Evolutionary conservation across 306 rosid genomes (phyloP).

Genomic region (Castanospermum australe): DNA sequence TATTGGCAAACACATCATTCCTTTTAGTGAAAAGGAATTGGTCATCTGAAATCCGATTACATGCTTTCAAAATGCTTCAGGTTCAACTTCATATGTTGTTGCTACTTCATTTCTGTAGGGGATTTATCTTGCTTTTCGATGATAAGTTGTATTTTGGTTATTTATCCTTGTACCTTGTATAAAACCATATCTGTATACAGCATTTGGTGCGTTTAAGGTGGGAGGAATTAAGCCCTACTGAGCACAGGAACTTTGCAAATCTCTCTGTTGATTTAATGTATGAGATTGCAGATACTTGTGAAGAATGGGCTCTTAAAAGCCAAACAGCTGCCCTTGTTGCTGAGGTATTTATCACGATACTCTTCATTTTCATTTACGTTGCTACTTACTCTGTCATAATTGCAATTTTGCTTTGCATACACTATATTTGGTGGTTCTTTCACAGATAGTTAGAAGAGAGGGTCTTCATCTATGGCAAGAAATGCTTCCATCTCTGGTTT

Average conservation of each 20-base stretch:
- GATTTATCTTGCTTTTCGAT: not conserved
- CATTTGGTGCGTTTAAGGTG: slow-evolving; percentile 94
- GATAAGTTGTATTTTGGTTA: not conserved
- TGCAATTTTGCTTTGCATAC: slow-evolving; percentile 14
- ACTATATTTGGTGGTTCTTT: slow-evolving; percentile 24
- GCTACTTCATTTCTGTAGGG: slow-evolving; percentile 10
- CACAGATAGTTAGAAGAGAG: slow-evolving; percentile 89
- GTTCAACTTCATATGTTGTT: slow-evolving; percentile 41
- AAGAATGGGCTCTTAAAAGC: slow-evolving; percentile 96
- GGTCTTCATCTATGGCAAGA: slow-evolving; percentile 80
- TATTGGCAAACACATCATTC: slow-evolving; percentile 74
- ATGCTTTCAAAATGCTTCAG: slow-evolving; percentile 95
- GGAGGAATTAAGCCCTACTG: slow-evolving; percentile 78
- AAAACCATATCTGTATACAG: slow-evolving; percentile 42
- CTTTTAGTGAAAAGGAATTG: slow-evolving; percentile 76
- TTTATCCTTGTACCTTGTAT: slow-evolving; percentile 18
- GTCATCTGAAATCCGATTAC: slow-evolving; percentile 95
- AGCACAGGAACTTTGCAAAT: slow-evolving; percentile 71
- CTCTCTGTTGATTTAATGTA: slow-evolving; percentile 78
- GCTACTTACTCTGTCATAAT: slow-evolving; percentile 7
- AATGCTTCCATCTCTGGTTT: slow-evolving; percentile 64
- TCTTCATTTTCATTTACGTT: slow-evolving; percentile 17
- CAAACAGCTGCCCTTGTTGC: slow-evolving; percentile 98
- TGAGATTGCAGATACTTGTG: slow-evolving; percentile 80
- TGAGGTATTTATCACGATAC: slow-evolving; percentile 55